Base-by-base conservation (phyloP, 2,329 filamentous ascomycete species). In the Penicillium sp. region DNA sequence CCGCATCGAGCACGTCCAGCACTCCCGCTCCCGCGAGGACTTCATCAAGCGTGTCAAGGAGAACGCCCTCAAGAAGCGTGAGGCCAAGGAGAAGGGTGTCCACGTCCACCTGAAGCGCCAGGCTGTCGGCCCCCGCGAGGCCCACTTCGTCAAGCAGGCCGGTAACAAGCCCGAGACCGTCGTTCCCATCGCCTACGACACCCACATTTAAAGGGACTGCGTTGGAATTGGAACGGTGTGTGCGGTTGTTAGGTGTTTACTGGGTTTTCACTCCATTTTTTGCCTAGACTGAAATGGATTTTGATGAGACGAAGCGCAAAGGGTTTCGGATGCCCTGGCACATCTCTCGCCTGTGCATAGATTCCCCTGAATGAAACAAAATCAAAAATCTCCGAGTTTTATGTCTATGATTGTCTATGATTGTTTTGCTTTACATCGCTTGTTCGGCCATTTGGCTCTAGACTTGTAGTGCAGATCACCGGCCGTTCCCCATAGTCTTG, bases 1-100 rank as follows among this genome's bases (percentile, higher is more conserved):
- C 82, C 91, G 94, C 77, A 81, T 97, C 80, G 94, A 99, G 88
- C 94, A 99, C 88, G 86, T 99, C 81, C 81, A 82, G 75, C 89
- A 90, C 77, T 97, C 93, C 70, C 89, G 94, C 78, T 97, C 93
- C 74, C 87, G 94, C 76, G 93, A 97, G 74, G 93, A 94, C 79
- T 97, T 99, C 86, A 81, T 97, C 74, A 88, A 85, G 83, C 89
- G 93, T 75, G 93, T 99, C 79, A 97, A 97, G 90, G 81, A 86
- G 76, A 97, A 97, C 83, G 92, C 92, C 74, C 87, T 85, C 76
- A 88, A 91, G 80, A 94, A 92, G 87, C 88, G 88, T 80, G 83
- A 95, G 84, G 92, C 93, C 75, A 96, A 96, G 88, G 84, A 86
- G 71, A 87, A 92, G 73, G 94, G 94, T 74, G 85, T 85, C 77